Evolutionary conservation across 2,329 filamentous ascomycete genomes (phyloP).

Genomic region (Xylaria polymorpha): DNA sequence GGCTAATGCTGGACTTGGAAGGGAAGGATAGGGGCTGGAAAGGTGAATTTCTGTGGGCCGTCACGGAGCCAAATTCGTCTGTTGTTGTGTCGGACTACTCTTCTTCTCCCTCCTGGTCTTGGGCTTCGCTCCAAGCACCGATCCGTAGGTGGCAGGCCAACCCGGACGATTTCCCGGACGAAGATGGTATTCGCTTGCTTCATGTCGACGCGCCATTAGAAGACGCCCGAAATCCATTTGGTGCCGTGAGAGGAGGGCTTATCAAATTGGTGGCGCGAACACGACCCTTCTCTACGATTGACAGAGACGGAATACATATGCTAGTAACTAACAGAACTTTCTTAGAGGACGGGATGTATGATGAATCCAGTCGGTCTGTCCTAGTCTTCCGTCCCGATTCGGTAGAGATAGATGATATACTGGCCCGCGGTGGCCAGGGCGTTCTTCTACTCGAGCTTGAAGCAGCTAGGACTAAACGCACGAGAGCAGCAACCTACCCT

Average conservation of each 20-base stretch:
- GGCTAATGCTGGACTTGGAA: constrained; percentile 36
- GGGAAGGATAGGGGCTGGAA: constrained; percentile 32
- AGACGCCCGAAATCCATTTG: constrained; percentile 32
- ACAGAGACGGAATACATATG: constrained; percentile 8
- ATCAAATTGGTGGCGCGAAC: constrained; percentile 24
- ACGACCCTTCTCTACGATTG: constrained; percentile 18
- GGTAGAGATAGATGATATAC: constrained; percentile 3
- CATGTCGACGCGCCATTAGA: constrained; percentile 22
- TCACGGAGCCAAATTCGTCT: constrained; percentile 8
- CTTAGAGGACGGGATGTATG: constrained; percentile 27
- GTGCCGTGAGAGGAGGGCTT: constrained; percentile 31
- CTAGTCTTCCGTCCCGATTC: constrained; percentile 18
- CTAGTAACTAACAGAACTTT: background rate
- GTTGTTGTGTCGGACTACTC: background rate
- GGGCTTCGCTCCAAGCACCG: constrained; percentile 37
- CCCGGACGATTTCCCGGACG: constrained; percentile 5
- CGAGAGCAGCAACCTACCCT: constrained; percentile 19
- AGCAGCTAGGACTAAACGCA: constrained; percentile 16
- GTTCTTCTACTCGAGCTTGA: constrained; percentile 8
- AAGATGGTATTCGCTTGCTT: constrained; percentile 31
- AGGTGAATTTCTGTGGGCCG: constrained; percentile 35
- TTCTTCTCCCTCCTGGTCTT: constrained; percentile 38
- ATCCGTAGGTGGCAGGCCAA: constrained; percentile 14
- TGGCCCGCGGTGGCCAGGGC: background rate
- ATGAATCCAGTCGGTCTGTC: constrained; percentile 1